phyloP scores from a whole-genome alignment of 495 filamentous ascomycete genomes.

The Xylaria nigripes region DNA sequence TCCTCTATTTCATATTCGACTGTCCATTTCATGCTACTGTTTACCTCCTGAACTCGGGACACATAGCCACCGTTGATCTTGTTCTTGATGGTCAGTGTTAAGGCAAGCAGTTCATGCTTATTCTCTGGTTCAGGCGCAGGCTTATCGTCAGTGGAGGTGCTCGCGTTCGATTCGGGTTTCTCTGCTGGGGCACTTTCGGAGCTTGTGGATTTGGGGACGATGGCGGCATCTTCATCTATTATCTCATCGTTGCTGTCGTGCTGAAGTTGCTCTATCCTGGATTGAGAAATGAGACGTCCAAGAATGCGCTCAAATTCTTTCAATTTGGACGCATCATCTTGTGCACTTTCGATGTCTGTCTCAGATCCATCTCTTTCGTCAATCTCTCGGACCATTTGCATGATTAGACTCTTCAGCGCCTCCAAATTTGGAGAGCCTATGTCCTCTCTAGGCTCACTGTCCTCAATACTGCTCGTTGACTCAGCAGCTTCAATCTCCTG shows the following conservation, averaged over 20 bases:
- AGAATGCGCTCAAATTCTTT: constrained; percentile 34
- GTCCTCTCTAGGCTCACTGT: constrained; percentile 21
- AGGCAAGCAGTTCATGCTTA: constrained; percentile 43
- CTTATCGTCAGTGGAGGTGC: neutral
- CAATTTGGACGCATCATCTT: constrained; percentile 26
- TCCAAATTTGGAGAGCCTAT: constrained; percentile 12
- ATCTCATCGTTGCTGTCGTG: constrained; percentile 12
- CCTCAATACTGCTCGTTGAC: constrained; percentile 10
- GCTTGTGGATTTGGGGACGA: constrained; percentile 1
- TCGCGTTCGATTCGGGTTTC: constrained; percentile 1
- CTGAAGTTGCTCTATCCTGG: constrained; percentile 20
- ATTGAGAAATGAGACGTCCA: constrained; percentile 27
- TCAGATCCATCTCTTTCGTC: constrained; percentile 16
- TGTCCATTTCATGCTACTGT: constrained; percentile 43
- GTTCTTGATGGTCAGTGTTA: constrained; percentile 64
- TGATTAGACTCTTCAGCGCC: constrained; percentile 22
- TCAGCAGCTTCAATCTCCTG: constrained; percentile 12
- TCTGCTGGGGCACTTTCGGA: neutral
- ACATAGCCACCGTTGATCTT: constrained; percentile 61
- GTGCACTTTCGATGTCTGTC: constrained; percentile 6
- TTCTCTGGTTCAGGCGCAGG: neutral
- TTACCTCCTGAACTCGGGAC: constrained; percentile 48
- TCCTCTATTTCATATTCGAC: constrained; percentile 71
- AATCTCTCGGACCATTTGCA: constrained; percentile 16
- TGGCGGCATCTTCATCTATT: neutral